Conservation (phyloP, 179 eudicot species). For the Beta macrorhiza region DNA sequence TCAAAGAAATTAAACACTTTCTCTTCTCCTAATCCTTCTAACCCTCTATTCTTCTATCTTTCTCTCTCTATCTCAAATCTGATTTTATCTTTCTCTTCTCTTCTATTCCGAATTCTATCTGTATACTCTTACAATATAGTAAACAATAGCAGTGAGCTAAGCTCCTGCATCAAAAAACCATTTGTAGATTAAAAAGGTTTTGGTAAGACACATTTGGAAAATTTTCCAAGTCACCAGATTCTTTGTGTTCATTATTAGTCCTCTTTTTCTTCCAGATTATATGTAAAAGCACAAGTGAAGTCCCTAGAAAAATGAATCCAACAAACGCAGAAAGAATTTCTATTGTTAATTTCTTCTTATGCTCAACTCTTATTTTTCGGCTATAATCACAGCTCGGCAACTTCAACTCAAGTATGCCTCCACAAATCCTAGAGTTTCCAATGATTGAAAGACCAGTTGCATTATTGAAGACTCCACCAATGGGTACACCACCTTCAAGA, state of each 20-base stretch:
- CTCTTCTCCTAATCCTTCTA: too few relatives aligned
- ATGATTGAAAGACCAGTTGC: not conserved
- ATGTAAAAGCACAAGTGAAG: not conserved
- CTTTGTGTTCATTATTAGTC: not conserved
- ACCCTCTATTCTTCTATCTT: too few relatives aligned
- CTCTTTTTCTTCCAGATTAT: not conserved
- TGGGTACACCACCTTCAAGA: conserved; percentile 28
- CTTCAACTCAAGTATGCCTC: conserved; percentile 18
- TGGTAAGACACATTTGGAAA: conserved; percentile 19
- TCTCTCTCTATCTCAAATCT: too few relatives aligned
- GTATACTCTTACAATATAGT: too few relatives aligned
- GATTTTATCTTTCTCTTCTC: too few relatives aligned
- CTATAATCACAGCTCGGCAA: conserved; percentile 11
- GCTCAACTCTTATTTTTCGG: not conserved
- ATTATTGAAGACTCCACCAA: conserved; percentile 20
- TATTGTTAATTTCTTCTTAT: not conserved
- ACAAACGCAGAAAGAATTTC: not conserved
- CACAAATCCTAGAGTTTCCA: conserved; percentile 32
- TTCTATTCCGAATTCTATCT: too few relatives aligned
- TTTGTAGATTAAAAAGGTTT: conserved; percentile 25
- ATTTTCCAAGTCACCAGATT: not conserved
- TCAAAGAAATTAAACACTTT: too few relatives aligned
- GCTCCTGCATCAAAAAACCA: too few relatives aligned
- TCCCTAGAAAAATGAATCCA: not conserved
- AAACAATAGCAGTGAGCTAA: too few relatives aligned